Percentiles rank a stretch among this genome's conserved stretches.
Conservation (phyloP, 2,329 filamentous ascomycete genomes). For the Aureobasidium uvarum region DNA sequence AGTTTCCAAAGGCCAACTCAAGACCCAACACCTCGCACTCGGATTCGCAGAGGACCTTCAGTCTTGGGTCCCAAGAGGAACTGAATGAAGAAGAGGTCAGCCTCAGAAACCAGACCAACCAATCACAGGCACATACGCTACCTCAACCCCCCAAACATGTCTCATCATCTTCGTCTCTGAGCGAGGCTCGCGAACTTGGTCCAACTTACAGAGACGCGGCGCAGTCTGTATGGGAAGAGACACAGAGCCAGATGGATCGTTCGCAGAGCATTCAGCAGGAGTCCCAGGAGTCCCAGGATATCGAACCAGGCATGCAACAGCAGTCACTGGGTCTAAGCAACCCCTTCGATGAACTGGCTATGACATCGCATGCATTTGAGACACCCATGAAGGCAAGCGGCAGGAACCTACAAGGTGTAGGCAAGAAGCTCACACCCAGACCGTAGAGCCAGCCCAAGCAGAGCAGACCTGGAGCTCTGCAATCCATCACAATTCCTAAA, state of each 20-base stretch:
- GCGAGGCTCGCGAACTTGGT: not conserved
- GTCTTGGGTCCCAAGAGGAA: conserved; percentile 11
- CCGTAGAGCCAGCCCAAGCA: conserved; percentile 9
- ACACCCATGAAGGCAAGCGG: conserved; percentile 3
- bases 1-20: not conserved
- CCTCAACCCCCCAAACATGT: not conserved
- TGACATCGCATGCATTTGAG: not conserved
- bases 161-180: conserved; percentile 12
- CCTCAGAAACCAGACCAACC: not conserved
- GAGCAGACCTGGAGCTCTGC: conserved; percentile 1
- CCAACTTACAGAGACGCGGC: not conserved
- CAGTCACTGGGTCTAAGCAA: not conserved
- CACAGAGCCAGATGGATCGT: not conserved
- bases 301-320: not conserved
- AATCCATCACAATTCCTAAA: not conserved
- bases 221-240: not conserved
- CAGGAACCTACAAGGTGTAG: conserved; percentile 19
- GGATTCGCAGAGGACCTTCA: not conserved
- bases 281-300: not conserved
- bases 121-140: not conserved
- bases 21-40: conserved; percentile 3
- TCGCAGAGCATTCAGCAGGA: not conserved
- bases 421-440: conserved; percentile 14
- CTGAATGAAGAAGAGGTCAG: conserved; percentile 11
- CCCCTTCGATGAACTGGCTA: not conserved